These are phyloP conservation scores for Plectranthus barbatus DNA, from an alignment of 257 asterid genomes.

Conservation along the genomic window DNA sequence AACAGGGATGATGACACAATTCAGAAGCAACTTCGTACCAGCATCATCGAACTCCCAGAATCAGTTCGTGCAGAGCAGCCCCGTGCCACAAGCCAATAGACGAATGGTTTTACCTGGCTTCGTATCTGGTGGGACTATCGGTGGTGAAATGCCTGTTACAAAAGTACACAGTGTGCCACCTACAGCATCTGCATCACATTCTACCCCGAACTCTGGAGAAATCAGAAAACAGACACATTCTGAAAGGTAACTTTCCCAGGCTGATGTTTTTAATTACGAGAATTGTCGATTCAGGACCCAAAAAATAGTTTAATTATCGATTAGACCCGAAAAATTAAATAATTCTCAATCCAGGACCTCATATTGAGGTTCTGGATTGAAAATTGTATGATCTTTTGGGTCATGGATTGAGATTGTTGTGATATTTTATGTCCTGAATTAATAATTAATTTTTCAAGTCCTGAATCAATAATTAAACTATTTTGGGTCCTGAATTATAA, in stretches of 20 bases:
- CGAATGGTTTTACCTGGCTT: conserved; percentile 64
- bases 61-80: conserved; percentile 40
- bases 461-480: too few species aligned
- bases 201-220: conserved; percentile 30
- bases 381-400: too few species aligned
- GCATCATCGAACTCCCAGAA: conserved; percentile 76
- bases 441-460: too few species aligned
- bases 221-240: conserved; percentile 25
- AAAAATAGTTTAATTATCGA: too few species aligned
- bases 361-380: too few species aligned
- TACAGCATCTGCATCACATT: conserved; percentile 32
- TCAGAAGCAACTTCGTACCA: conserved; percentile 73
- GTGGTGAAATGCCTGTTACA: conserved; percentile 52
- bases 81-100: conserved; percentile 35
- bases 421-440: too few species aligned
- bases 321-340: too few species aligned
- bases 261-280: not conserved
- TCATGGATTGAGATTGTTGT: too few species aligned
- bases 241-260: conserved; percentile 41
- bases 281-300: too few species aligned
- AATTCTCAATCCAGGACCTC: too few species aligned
- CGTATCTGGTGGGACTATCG: conserved; percentile 95
- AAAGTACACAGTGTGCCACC: conserved; percentile 27
- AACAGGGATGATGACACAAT: conserved; percentile 78
- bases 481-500: too few species aligned